Evolutionary conservation across 2,329 filamentous ascomycete genomes (phyloP), one percentile per base, ranked within the genome.

Genomic region (Trichoderma guizhouense): DNA sequence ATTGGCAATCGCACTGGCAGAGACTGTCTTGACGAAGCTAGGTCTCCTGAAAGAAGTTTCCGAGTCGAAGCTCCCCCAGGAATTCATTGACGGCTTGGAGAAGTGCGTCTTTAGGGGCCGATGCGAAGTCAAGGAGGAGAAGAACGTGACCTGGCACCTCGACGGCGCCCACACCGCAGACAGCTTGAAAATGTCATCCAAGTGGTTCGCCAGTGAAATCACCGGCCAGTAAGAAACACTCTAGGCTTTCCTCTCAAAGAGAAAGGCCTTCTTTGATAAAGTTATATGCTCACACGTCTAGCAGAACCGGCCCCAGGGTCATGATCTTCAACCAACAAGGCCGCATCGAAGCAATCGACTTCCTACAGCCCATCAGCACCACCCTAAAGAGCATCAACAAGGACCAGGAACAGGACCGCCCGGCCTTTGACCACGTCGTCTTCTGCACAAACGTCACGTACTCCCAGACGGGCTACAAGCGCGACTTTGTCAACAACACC

Each of bases 141-240:
- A 84, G 3, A 77, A 78, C 2, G 84, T 97, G 6, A 86, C 86
- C 18, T 99, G 95, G 95, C 92, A 95, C 78, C 88, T 99, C 24
- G 96, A 99, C 78, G 95, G 96, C 9, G 96, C 94, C 3, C 96
- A 99, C 81, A 99, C 95, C 0, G 86, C 92, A 4, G 95, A 98
- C 79, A 98, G 94, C 79, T 91, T 99, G 69, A 89, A 92, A 74
- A 88, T 93, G 75, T 93, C 94, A 5, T 91, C 91, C 0, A 88
- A 88, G 73, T 98, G 95, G 95, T 98, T 97, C 78, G 88, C 89
- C 2, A 80, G 81, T 11, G 85, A 88, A 76, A 83, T 78, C n/a
- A 77, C 79, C 34, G 73, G 72, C 62, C 77, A 76, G 79, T 80
- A 77, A 71, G 79, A 60, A 51, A 11, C 5, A 6, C 28, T n/a